Conservation (phyloP, 306 rosid species). For the Mucuna pruriens region DNA sequence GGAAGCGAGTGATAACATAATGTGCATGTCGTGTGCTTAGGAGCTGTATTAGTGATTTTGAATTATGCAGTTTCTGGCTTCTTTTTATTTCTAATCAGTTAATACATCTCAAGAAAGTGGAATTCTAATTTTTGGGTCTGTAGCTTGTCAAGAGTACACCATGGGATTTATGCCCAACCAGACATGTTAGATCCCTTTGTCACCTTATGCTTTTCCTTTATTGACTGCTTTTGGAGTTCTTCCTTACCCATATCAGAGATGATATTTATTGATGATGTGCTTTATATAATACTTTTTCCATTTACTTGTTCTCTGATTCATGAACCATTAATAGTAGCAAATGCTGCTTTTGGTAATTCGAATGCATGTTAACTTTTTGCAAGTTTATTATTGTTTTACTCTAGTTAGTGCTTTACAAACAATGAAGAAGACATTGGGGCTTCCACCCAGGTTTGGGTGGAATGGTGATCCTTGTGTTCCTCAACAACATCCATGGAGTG, state of each 20-base stretch:
- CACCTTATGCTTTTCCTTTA: slow-evolving; percentile 4
- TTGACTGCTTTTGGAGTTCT: not conserved
- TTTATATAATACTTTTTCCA: not conserved
- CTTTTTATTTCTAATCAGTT: not conserved
- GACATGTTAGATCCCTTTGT: slow-evolving; percentile 5
- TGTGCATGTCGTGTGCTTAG: not conserved
- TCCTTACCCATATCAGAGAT: not conserved
- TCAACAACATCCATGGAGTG: slow-evolving; percentile 88
- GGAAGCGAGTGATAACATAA: not conserved
- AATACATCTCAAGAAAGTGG: not conserved
- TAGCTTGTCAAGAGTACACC: not conserved
- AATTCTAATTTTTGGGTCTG: not conserved
- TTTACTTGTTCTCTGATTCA: slow-evolving; percentile 1
- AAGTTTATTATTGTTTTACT: slow-evolving; percentile 33
- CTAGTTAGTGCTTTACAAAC: slow-evolving; percentile 68
- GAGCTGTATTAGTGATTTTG: not conserved
- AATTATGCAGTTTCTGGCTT: not conserved
- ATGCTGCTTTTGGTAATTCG: not conserved
- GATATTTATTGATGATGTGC: not conserved
- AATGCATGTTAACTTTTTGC: slow-evolving; percentile 8
- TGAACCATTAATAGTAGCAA: not conserved
- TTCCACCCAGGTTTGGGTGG: slow-evolving; percentile 84
- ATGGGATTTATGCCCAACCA: not conserved
- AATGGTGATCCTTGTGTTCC: slow-evolving; percentile 95
- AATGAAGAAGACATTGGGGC: slow-evolving; percentile 68